phyloP scores from a whole-genome alignment of 352 stramenopile genomes.

The Phytopythium montanum region DNA sequence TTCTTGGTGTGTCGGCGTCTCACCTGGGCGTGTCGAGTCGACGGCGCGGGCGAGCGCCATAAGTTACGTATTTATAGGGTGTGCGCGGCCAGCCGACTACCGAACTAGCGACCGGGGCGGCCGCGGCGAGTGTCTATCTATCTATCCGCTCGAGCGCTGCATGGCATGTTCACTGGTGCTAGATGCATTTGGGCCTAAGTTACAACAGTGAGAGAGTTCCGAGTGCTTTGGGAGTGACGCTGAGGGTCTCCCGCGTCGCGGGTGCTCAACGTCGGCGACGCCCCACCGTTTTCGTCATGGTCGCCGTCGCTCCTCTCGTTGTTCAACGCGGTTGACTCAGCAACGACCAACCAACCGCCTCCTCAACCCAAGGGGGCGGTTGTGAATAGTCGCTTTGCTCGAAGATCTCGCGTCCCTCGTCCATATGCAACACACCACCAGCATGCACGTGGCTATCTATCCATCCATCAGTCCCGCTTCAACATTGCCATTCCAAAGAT shows the following conservation, averaged over 20 bases:
- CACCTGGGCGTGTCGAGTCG: background rate
- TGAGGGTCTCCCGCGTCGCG: background rate
- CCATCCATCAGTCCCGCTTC: background rate
- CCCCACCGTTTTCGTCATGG: background rate
- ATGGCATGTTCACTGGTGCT: conserved; percentile 6
- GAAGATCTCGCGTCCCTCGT: background rate
- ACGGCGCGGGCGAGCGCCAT: background rate
- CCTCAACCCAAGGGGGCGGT: background rate
- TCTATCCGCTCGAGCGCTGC: background rate
- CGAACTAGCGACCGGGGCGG: too few relatives aligned
- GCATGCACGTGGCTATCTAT: too few relatives aligned
- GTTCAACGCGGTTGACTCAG: background rate
- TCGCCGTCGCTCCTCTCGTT: background rate
- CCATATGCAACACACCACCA: too few relatives aligned
- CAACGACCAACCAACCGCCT: background rate
- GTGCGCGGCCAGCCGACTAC: background rate
- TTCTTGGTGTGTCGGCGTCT: background rate
- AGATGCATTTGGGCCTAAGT: conserved; percentile 1
- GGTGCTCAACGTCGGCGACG: background rate
- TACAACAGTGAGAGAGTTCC: background rate
- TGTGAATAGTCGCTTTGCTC: background rate
- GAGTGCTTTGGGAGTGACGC: background rate
- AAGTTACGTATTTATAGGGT: conserved; percentile 11
- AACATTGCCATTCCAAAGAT: conserved; percentile 1
- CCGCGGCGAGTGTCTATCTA: conserved; percentile 8